Conservation (phyloP, 1,284 basidiomycete genomes). For the Fomitiporia mediterranea region DNA sequence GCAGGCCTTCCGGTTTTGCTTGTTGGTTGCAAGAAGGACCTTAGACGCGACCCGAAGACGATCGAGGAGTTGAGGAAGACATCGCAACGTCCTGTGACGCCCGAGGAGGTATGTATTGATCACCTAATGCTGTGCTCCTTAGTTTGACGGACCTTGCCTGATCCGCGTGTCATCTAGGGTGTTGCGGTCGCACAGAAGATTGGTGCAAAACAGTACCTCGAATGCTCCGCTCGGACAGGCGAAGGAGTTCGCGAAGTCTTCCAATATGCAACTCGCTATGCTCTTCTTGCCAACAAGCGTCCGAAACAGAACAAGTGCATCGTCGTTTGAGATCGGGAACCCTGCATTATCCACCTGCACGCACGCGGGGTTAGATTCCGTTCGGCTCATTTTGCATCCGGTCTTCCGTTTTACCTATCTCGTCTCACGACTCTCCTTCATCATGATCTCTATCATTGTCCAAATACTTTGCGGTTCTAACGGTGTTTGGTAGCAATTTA, state of each 20-base stretch:
- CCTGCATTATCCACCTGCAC: not conserved
- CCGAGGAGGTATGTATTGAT: constrained; percentile 54
- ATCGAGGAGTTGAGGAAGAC: constrained; percentile 80
- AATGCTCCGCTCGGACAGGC: constrained; percentile 87
- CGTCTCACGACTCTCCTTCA: not conserved
- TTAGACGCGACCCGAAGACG: constrained; percentile 74
- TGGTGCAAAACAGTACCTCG: constrained; percentile 82
- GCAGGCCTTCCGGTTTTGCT: constrained; percentile 83
- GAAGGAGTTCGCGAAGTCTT: constrained; percentile 91
- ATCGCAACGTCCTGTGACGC: constrained; percentile 75
- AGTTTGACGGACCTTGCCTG: not conserved
- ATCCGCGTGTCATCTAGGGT: constrained; percentile 44
- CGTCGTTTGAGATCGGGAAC: constrained; percentile 40
- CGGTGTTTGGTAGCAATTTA: not conserved
- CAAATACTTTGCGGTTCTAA: not conserved
- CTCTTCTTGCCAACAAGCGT: constrained; percentile 51
- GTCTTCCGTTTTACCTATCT: not conserved
- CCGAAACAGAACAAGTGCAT: constrained; percentile 44
- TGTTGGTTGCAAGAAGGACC: constrained; percentile 91
- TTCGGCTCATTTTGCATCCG: not conserved
- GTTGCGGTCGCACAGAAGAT: constrained; percentile 88
- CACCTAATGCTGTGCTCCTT: constrained; percentile 1
- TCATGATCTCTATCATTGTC: not conserved
- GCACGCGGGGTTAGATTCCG: not conserved
- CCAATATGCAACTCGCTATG: constrained; percentile 83